Evolutionary conservation across 306 rosid species (phyloP), one percentile per base, ranked within the genome.

Genomic region (Glycyrrhiza uralensis): DNA sequence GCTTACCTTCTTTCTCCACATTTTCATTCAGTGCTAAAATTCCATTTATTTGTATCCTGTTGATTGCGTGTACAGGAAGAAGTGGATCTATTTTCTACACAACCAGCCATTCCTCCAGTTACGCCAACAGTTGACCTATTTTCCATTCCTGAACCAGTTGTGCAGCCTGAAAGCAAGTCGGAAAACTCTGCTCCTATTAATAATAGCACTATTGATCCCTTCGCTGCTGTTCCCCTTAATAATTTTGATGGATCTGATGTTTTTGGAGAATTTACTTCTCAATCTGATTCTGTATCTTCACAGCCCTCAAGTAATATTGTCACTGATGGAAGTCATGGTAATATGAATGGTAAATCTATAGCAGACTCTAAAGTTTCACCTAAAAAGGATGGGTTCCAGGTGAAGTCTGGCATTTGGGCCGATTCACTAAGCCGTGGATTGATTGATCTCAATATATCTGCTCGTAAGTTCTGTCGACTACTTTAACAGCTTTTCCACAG

Each of bases 341-440:
- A 54, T 74, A 30, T 71, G 72, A 80, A 59, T 64, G 88, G 74
- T 66, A 81, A 83, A 71, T 60, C 85, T 55, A 69, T 78, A 49
- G 70, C 75, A 8, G 87, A 76, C 60, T 55, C 84, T 54, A 77
- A 71, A 69, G 69, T 80, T 71, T 74, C 83, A 41, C 60, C 86
- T 68, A 91, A 86, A 80, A 91, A 81, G 72, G 87, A 85, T 81
- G 4, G 72, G 76, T 91, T 89, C 74, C 89, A 85, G 82, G 93
- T 95, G 83, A 95, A 95, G 56, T 95, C 99, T 51, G 97, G 96
- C 71, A 75, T 95, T 73, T 95, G 99, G 99, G 90, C 99, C 1
- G 99, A 95, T 85, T 89, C 99, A 38, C 89, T 95, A 15, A 95
- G 90, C 88, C 99, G 99, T 39, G 99, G 99, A 68, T 71, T 95